Percentiles rank a stretch among this genome's conserved stretches.
These are phyloP conservation scores for Zygoascus hellenicus DNA, from an alignment of 1,139 yeast species.

Conservation along the genomic window DNA sequence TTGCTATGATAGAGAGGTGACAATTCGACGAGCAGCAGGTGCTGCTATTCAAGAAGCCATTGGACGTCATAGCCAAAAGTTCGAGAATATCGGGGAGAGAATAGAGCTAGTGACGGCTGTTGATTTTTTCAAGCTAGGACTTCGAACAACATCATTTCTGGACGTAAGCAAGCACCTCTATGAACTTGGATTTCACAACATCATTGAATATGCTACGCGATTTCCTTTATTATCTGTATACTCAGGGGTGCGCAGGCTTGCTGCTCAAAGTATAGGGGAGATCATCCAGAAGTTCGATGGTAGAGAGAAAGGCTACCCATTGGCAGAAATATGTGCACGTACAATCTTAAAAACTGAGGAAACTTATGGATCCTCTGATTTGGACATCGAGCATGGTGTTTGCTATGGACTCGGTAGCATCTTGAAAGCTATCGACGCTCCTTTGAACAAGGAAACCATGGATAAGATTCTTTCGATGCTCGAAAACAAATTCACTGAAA, in stretches of 20 bases:
- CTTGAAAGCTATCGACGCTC: background rate
- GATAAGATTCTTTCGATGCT: slow-evolving; percentile 4
- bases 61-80: slow-evolving; percentile 58
- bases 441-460: background rate
- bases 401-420: slow-evolving; percentile 24
- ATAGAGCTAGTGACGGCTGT: slow-evolving; percentile 56
- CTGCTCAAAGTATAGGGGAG: slow-evolving; percentile 26
- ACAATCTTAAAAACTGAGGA: background rate
- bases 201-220: slow-evolving; percentile 16
- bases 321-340: background rate
- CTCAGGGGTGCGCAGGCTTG: slow-evolving; percentile 38
- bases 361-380: slow-evolving; percentile 12
- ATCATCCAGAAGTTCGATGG: slow-evolving; percentile 5
- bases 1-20: slow-evolving; percentile 67
- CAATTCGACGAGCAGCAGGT: slow-evolving; percentile 72
- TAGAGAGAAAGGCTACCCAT: background rate
- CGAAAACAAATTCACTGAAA: slow-evolving; percentile 14
- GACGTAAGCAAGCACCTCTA: slow-evolving; percentile 34
- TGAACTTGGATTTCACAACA: slow-evolving; percentile 30
- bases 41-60: slow-evolving; percentile 84
- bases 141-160: slow-evolving; percentile 36
- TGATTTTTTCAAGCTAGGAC: slow-evolving; percentile 44
- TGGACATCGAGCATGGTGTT: slow-evolving; percentile 25
- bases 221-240: slow-evolving; percentile 34
- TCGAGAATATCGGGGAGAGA: slow-evolving; percentile 24